Percentiles rank a stretch among this genome's conserved stretches.
Conservation (phyloP, 2,329 filamentous ascomycete genomes). For the Rutstroemia sp. region DNA sequence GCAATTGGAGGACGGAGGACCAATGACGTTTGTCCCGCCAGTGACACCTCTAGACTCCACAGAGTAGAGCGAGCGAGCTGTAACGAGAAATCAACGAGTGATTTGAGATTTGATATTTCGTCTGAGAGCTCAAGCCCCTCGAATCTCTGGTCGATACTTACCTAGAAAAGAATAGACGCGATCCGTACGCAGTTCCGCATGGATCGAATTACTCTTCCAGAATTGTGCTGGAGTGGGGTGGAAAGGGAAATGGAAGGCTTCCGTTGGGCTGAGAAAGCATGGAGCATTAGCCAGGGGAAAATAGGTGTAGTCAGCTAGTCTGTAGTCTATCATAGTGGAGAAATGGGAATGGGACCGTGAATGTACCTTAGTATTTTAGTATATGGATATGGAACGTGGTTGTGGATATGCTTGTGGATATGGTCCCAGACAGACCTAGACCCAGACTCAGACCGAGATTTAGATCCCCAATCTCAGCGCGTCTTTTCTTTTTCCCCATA, state of each 20-base stretch:
- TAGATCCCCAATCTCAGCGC: neutral
- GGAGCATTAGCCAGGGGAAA: neutral
- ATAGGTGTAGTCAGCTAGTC: neutral
- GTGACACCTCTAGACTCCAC: no score
- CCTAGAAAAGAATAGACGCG: neutral
- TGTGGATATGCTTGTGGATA: neutral
- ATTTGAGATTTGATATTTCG: no score
- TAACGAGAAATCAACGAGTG: no score
- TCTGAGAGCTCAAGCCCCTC: no score
- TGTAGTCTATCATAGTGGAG: conserved; percentile 1
- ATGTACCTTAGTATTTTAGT: neutral
- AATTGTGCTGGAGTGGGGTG: conserved; percentile 1
- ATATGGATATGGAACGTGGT: neutral
- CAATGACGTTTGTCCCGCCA: no score
- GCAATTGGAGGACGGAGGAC: no score
- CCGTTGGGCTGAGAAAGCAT: neutral
- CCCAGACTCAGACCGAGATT: neutral
- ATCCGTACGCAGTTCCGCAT: neutral
- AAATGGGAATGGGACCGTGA: neutral
- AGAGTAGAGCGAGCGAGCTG: no score
- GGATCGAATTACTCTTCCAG: neutral
- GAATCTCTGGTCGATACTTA: no score
- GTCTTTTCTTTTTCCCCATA: neutral
- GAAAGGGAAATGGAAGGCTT: neutral
- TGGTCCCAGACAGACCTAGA: neutral